These are phyloP conservation scores for Arthrobotrys entomopaga DNA, from an alignment of 2,329 filamentous ascomycete genomes.

Conservation along the genomic window DNA sequence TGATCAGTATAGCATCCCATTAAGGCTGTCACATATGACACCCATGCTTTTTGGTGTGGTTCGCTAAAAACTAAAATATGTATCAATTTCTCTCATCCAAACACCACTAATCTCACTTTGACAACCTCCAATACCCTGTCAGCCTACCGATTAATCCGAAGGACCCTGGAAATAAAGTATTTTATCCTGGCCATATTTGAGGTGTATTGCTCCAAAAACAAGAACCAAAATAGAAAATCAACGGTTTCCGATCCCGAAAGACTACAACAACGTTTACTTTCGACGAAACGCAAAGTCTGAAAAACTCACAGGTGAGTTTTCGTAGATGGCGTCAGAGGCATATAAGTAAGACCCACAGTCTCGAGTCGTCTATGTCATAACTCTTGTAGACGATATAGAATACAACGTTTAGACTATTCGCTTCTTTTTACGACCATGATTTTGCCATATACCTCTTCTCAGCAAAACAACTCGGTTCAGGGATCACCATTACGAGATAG, in stretches of 20 bases:
- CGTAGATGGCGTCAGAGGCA: constrained; percentile 29
- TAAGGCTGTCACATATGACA: constrained; percentile 18
- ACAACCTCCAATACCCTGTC: neutral
- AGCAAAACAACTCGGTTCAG: constrained; percentile 1
- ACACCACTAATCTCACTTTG: neutral
- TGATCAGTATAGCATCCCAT: neutral
- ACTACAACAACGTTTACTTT: constrained; percentile 15
- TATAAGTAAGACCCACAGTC: constrained; percentile 42
- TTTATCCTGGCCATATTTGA: constrained; percentile 42
- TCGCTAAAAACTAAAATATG: constrained; percentile 31
- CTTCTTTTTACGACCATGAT: constrained; percentile 10
- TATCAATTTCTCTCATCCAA: constrained; percentile 44
- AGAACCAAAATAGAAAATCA: constrained; percentile 7
- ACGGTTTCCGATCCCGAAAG: constrained; percentile 6
- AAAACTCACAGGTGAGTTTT: constrained; percentile 12
- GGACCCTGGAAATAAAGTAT: constrained; percentile 13
- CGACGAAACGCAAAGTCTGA: constrained; percentile 14
- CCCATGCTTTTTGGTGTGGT: neutral
- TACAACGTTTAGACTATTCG: constrained; percentile 9
- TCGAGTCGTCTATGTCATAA: constrained; percentile 25
- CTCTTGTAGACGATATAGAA: constrained; percentile 32
- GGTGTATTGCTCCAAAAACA: constrained; percentile 46
- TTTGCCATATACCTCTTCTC: constrained; percentile 6
- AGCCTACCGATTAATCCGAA: neutral
- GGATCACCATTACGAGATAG: constrained; percentile 14